Evolutionary conservation across 2,329 filamentous ascomycete genomes (phyloP).

Genomic region (Aspergillus transmontanensis): DNA sequence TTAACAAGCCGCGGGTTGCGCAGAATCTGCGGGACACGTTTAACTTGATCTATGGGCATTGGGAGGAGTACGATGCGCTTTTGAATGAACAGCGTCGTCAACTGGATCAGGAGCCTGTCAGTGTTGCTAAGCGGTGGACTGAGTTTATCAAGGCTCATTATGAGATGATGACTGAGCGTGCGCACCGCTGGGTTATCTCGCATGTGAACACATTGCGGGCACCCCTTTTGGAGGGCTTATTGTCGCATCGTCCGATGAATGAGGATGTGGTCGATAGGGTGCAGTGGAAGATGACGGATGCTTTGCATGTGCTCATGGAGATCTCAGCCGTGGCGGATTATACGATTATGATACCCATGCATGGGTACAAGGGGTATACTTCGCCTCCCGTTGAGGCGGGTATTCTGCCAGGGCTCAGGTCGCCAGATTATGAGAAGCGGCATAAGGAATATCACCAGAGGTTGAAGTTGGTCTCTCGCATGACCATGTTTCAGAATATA

Average conservation of each 20-base stretch:
- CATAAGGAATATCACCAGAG: constrained; percentile 1
- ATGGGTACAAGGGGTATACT: constrained; percentile 25
- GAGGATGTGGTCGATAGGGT: constrained; percentile 8
- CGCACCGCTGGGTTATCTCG: constrained; percentile 27
- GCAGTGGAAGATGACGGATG: constrained; percentile 20
- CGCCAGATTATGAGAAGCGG: background rate
- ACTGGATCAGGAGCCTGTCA: constrained; percentile 12
- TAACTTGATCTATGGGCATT: constrained; percentile 25
- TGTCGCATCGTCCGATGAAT: constrained; percentile 1
- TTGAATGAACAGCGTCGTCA: constrained; percentile 19
- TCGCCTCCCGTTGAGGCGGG: background rate
- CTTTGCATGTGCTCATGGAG: constrained; percentile 18
- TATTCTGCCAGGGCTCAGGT: background rate
- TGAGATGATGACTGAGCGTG: constrained; percentile 25
- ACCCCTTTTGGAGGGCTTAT: constrained; percentile 16
- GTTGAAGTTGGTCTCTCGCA: constrained; percentile 6
- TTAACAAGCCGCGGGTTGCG: constrained; percentile 19
- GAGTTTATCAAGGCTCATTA: constrained; percentile 24
- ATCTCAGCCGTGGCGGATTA: constrained; percentile 21
- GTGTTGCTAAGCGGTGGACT: constrained; percentile 23
- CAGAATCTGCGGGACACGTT: constrained; percentile 25
- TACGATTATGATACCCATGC: constrained; percentile 27
- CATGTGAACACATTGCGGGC: constrained; percentile 18
- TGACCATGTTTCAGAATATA: background rate
- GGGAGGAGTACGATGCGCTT: constrained; percentile 16